Conservation (phyloP, 1,139 yeast species). For the Wickerhamomyces sp. region DNA sequence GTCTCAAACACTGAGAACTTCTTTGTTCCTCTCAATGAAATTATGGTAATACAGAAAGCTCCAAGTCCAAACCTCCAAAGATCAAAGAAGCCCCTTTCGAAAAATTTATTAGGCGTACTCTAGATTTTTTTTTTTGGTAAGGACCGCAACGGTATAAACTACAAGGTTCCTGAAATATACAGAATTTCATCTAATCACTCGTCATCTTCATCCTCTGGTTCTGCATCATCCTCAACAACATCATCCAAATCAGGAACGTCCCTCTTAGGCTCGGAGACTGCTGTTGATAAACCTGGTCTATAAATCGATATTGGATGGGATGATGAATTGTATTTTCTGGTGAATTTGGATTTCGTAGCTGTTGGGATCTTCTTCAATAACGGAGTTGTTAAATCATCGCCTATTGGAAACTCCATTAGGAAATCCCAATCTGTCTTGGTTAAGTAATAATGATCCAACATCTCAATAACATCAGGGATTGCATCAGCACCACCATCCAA, state of each 20-base stretch:
- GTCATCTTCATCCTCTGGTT: constrained; percentile 11
- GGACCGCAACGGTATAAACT: too few species aligned
- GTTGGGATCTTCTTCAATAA: constrained; percentile 63
- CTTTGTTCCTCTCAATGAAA: too few species aligned
- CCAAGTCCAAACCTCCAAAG: too few species aligned
- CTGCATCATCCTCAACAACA: constrained; percentile 46
- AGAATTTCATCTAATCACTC: background rate
- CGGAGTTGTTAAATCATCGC: constrained; percentile 44
- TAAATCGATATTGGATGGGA: constrained; percentile 87
- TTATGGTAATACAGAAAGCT: too few species aligned
- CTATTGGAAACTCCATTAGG: constrained; percentile 76
- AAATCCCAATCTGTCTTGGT: constrained; percentile 92
- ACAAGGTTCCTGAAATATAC: too few species aligned
- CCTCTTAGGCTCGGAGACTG: constrained; percentile 32
- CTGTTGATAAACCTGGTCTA: constrained; percentile 34
- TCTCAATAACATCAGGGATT: constrained; percentile 54
- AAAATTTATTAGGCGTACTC: too few species aligned
- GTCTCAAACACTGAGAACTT: too few species aligned
- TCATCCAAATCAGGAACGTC: constrained; percentile 57
- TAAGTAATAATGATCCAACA: constrained; percentile 79
- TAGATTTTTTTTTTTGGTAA: too few species aligned
- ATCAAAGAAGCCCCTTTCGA: too few species aligned
- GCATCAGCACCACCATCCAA: constrained; percentile 51
- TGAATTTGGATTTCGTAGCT: constrained; percentile 75
- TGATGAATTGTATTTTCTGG: constrained; percentile 69